Conservation (phyloP, 148 eudicot genomes). For the Linanthus parryae region DNA sequence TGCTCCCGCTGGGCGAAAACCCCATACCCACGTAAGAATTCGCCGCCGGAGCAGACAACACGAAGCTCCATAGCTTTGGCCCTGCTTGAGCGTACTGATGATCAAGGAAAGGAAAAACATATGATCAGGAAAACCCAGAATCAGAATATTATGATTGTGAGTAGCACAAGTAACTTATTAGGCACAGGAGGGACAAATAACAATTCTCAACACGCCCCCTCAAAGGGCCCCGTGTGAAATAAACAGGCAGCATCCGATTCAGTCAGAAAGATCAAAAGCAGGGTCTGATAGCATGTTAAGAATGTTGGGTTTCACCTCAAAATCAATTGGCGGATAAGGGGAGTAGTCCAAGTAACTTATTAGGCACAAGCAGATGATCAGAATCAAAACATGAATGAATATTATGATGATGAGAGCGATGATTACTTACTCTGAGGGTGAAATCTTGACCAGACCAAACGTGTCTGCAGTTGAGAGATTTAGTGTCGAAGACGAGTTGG, state of each 20-base stretch:
- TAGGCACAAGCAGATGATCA: background rate
- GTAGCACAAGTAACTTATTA: background rate
- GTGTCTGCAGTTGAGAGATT: conserved; percentile 42
- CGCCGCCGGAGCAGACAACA: conserved; percentile 54
- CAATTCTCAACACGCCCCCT: background rate
- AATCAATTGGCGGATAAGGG: background rate
- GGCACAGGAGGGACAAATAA: background rate
- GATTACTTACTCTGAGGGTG: conserved; percentile 60
- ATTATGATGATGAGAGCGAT: background rate
- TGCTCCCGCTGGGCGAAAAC: conserved; percentile 53
- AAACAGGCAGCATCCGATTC: background rate
- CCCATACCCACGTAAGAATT: conserved; percentile 55
- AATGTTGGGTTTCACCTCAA: background rate
- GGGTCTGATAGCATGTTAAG: no score
- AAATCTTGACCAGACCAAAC: conserved; percentile 44
- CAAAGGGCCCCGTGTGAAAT: background rate
- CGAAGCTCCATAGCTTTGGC: conserved; percentile 59
- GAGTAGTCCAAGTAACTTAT: background rate
- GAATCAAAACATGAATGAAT: background rate
- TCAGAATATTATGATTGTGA: no score
- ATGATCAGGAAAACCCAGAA: background rate
- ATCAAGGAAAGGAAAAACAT: background rate
- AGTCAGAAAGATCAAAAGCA: background rate
- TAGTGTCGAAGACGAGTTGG: conserved; percentile 32
- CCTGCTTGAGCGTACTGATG: conserved; percentile 43